A percentile compares a stretch with the other conserved stretches of the same genome.
Evolutionary conservation across 2,329 filamentous ascomycete species (phyloP).

Genomic region (Bipolaris gigantea): DNA sequence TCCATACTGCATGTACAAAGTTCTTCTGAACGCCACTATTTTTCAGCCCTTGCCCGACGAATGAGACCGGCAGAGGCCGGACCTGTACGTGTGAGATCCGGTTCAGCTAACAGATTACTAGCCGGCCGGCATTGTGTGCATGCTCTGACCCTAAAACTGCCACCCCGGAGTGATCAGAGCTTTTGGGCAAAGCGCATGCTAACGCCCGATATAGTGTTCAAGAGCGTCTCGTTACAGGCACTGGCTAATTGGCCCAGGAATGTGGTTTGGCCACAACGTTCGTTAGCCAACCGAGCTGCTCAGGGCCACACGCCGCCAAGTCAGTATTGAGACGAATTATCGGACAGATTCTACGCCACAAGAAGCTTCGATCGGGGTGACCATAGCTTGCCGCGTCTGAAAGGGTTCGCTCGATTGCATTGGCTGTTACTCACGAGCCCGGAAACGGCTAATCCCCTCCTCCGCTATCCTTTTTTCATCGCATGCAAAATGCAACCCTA

Average conservation of each 20-base stretch:
- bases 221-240: conserved; percentile 4
- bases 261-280: conserved; percentile 11
- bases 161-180: conserved; percentile 29
- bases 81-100: conserved; percentile 14
- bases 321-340: conserved; percentile 18
- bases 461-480: conserved; percentile 3
- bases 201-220: conserved; percentile 7
- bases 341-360: conserved; percentile 23
- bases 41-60: conserved; percentile 11
- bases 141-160: conserved; percentile 18
- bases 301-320: conserved; percentile 18
- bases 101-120: conserved; percentile 15
- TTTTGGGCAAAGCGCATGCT: conserved; percentile 16
- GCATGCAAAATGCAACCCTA: conserved; percentile 2
- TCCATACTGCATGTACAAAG: not conserved
- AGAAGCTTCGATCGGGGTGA: conserved; percentile 25
- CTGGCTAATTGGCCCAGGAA: conserved; percentile 18
- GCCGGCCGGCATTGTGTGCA: conserved; percentile 16
- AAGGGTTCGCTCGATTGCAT: conserved; percentile 9
- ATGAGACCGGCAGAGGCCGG: conserved; percentile 20
- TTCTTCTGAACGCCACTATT: conserved; percentile 4
- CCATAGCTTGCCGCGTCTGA: conserved; percentile 14
- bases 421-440: conserved; percentile 16
- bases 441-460: conserved; percentile 12
- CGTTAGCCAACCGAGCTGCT: conserved; percentile 18